Evolutionary conservation across 345 rosid genomes (phyloP), one percentile per base, ranked within the genome.

Genomic region (Litchi chinensis): DNA sequence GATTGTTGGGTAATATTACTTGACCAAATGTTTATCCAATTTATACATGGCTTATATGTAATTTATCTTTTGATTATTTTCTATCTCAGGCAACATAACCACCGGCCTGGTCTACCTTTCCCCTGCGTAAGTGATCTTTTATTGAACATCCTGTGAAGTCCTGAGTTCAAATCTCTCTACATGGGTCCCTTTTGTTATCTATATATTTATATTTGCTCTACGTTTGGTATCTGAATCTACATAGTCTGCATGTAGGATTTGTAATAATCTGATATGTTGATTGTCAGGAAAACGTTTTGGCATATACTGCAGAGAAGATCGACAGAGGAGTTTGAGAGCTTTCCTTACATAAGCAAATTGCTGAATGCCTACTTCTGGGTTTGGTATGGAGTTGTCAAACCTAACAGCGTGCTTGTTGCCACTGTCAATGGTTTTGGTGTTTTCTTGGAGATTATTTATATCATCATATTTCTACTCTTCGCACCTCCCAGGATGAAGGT

Each of bases 381-480:
- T 62, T 92, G 93, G 78, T 92, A 91, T 60, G 98, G 98, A 52
- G 67, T 91, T 22, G 81, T 88, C 44, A 92, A 93, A 78, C 97
- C 97, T 2, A 79, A 90, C 75, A 90, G 92, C 60, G 9, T 87
- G 52, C 88, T 92, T 16, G 93, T 94, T 1, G 96, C 97, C 59
- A 92, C 98, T 12, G 86, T 94, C 40, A 94, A 94, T 79, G 93
- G 92, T 5, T 92, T 94, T 67, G 97, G 98, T 64, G 83, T 84
- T 48, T 73, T 89, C 13, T 81, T 85, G 28, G 95, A 89, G 83
- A 80, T 86, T 70, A 77, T 85, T 39, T 94, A 80, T 60, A 84
- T 94, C 60, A 22, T 74, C 44, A 82, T 92, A 15, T 94, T 92
- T 83, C 90, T 94, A 32, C 56, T 89, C 52, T 91, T 76, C 70